These are phyloP conservation scores for Salix udensis DNA, from an alignment of 345 rosid genomes.

Conservation along the genomic window DNA sequence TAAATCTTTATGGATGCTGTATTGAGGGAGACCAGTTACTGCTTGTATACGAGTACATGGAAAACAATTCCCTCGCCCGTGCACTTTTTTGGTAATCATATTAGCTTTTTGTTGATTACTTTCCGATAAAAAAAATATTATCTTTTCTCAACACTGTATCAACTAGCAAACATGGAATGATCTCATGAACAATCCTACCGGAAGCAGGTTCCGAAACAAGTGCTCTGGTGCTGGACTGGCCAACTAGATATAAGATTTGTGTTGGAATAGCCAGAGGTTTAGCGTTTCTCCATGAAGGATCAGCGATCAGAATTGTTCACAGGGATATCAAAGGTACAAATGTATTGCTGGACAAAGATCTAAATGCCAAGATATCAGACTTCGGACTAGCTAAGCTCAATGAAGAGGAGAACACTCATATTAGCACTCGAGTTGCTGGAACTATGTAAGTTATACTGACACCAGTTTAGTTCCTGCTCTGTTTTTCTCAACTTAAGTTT, in stretches of 20 bases:
- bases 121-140: no score
- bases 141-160: no score
- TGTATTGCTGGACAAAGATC: constrained; percentile 3
- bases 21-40: background rate
- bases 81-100: constrained; percentile 53
- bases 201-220: no score
- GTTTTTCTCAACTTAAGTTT: no score
- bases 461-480: no score
- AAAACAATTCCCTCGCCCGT: constrained; percentile 8
- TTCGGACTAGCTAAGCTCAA: constrained; percentile 13
- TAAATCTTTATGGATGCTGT: background rate
- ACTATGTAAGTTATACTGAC: no score
- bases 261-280: constrained; percentile 1
- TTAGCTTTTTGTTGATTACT: background rate
- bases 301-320: background rate
- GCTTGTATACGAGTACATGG: background rate
- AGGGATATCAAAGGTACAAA: constrained; percentile 6
- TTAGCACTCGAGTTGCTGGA: constrained; percentile 6
- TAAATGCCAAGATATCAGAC: constrained; percentile 9
- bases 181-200: background rate
- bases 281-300: constrained; percentile 4
- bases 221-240: background rate
- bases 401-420: constrained; percentile 3
- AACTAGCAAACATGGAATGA: background rate
- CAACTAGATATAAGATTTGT: background rate